phyloP scores from a whole-genome alignment of 805 yeast genomes.

The Vanderwaltozyma verrucispora region DNA sequence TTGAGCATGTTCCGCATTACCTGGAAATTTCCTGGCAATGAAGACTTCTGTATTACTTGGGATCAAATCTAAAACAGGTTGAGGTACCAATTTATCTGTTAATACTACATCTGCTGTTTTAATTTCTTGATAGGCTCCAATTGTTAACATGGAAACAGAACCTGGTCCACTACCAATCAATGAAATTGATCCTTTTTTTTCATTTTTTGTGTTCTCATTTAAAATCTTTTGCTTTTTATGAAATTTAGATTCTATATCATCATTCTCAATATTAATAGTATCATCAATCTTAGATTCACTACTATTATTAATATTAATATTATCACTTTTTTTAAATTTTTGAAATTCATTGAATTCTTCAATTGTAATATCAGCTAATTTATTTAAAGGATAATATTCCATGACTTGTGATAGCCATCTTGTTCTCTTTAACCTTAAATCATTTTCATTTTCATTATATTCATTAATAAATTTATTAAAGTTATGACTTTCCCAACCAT shows the following conservation, averaged over 20 bases:
- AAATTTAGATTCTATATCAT: not conserved
- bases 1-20: slow-evolving; percentile 92
- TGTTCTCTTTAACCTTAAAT: slow-evolving; percentile 47
- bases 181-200: slow-evolving; percentile 47
- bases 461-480: slow-evolving; percentile 57
- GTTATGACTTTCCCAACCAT: slow-evolving; percentile 47
- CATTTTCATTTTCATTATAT: slow-evolving; percentile 42
- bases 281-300: no score
- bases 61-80: slow-evolving; percentile 71
- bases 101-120: slow-evolving; percentile 72
- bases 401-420: slow-evolving; percentile 86
- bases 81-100: slow-evolving; percentile 90
- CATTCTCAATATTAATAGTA: not conserved
- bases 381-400: slow-evolving; percentile 74
- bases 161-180: slow-evolving; percentile 97
- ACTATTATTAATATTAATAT: no score
- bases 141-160: slow-evolving; percentile 64
- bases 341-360: slow-evolving; percentile 22
- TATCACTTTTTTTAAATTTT: no score
- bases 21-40: slow-evolving; percentile 92
- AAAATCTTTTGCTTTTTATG: not conserved
- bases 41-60: slow-evolving; percentile 66
- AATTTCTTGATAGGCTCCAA: slow-evolving; percentile 77
- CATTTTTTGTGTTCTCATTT: not conserved
- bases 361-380: slow-evolving; percentile 49